These are phyloP conservation scores for Solanum acaule DNA, from an alignment of 257 asterid genomes.

Conservation along the genomic window DNA sequence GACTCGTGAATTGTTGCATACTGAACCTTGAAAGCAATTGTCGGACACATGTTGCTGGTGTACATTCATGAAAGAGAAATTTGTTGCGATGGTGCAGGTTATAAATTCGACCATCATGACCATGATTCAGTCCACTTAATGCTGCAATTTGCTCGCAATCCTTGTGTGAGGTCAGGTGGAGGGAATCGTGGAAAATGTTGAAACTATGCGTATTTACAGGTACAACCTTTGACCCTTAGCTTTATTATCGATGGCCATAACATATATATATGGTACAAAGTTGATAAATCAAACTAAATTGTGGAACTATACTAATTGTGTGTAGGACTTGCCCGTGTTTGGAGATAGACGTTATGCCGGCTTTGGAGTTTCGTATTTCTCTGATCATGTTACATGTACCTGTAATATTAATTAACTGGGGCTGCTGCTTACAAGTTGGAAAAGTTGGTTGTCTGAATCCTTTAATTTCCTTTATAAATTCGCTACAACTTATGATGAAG, in stretches of 20 bases:
- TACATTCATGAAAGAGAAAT: background rate
- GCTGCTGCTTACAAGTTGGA: background rate
- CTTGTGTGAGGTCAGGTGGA: conserved; percentile 60
- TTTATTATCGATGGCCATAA: conserved; percentile 21
- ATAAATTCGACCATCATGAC: conserved; percentile 48
- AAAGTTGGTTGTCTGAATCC: background rate
- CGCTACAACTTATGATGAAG: background rate
- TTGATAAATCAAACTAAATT: conserved; percentile 21
- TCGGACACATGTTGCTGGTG: no score
- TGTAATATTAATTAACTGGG: background rate
- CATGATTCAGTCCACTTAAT: conserved; percentile 34
- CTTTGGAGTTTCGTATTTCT: no score
- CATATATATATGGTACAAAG: background rate
- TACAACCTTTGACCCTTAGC: conserved; percentile 3
- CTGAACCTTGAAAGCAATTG: no score
- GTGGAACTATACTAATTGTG: background rate
- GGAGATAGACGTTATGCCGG: no score
- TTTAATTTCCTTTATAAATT: no score
- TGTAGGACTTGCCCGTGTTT: no score
- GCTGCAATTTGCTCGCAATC: conserved; percentile 52
- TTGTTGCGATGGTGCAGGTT: conserved; percentile 33
- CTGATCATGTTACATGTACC: no score
- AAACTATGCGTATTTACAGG: conserved; percentile 29
- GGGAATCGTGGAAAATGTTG: conserved; percentile 47
- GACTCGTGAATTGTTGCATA: no score